Conservation (phyloP, 2,329 filamentous ascomycete species). For the Beauveria sp. region DNA sequence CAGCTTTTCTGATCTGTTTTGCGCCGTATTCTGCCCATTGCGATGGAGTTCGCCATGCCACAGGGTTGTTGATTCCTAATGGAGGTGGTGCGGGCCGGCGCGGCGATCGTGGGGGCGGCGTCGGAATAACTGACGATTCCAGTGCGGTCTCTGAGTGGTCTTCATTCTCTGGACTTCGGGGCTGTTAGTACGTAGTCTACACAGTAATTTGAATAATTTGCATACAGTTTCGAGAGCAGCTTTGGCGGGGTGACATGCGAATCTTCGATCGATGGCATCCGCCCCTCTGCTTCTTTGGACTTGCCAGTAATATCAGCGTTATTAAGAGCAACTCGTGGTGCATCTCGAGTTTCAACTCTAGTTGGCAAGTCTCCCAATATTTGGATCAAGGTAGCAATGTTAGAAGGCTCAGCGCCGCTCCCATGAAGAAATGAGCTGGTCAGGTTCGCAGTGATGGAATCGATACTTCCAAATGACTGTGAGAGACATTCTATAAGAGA, state of each 20-base stretch:
- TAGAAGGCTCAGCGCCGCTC: neutral
- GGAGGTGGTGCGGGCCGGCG: neutral
- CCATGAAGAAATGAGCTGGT: neutral
- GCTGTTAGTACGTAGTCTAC: neutral
- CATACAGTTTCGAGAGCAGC: conserved; percentile 24
- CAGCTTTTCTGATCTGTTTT: neutral
- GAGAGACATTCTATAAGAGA: conserved; percentile 1
- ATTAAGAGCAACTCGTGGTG: neutral
- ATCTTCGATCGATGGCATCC: conserved; percentile 13
- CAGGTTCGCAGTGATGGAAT: neutral
- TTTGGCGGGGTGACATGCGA: conserved; percentile 23
- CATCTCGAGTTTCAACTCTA: neutral
- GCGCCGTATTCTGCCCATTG: conserved; percentile 2
- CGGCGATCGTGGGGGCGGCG: conserved; percentile 14
- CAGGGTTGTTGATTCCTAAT: conserved; percentile 10
- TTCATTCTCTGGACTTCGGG: neutral
- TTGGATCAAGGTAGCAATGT: conserved; percentile 3
- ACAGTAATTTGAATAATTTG: neutral
- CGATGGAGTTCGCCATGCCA: conserved; percentile 10
- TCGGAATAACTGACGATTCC: neutral
- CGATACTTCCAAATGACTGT: conserved; percentile 7
- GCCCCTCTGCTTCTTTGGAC: neutral
- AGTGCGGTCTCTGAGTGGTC: neutral
- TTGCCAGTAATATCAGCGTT: neutral
- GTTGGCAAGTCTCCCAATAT: conserved; percentile 1